A percentile compares a stretch with the other conserved stretches of the same genome.
These are phyloP conservation scores for Lentinula boryana DNA, from an alignment of 768 basidiomycete species.

Conservation along the genomic window DNA sequence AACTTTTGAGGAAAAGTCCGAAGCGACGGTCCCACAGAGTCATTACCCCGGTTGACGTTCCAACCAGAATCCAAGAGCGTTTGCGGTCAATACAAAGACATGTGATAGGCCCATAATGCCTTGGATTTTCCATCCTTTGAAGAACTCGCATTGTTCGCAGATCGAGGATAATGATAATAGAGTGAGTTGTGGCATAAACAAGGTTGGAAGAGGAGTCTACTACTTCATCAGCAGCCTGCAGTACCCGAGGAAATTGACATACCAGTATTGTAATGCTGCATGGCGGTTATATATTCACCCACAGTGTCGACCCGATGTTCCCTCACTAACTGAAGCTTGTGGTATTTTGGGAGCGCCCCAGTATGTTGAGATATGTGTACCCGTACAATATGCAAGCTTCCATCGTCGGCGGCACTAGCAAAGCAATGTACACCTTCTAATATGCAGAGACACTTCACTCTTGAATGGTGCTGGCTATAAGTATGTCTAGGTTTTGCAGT, in stretches of 20 bases:
- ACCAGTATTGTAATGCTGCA: constrained; percentile 81
- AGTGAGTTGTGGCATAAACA: constrained; percentile 81
- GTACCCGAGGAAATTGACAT: constrained; percentile 6
- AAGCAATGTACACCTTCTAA: constrained; percentile 87
- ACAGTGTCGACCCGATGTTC: constrained; percentile 69
- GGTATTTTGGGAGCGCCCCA: constrained; percentile 76
- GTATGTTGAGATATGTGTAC: constrained; percentile 62
- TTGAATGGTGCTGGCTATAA: constrained; percentile 65
- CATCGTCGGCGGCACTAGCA: constrained; percentile 80
- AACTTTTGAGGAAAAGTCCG: constrained; percentile 80
- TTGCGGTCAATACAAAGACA: constrained; percentile 80
- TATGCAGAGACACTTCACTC: constrained; percentile 65
- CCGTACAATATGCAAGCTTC: constrained; percentile 77
- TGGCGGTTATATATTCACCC: constrained; percentile 79
- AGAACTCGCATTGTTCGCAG: constrained; percentile 77
- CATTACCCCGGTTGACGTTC: constrained; percentile 79
- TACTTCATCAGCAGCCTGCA: not conserved
- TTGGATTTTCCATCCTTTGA: constrained; percentile 77
- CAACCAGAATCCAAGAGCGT: constrained; percentile 83
- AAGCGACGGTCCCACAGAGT: constrained; percentile 96
- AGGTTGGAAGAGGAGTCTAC: constrained; percentile 76
- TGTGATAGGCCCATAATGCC: constrained; percentile 83
- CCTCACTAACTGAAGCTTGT: constrained; percentile 71
- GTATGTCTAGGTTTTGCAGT: constrained; percentile 78
- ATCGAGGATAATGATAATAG: constrained; percentile 70